phyloP scores from a whole-genome alignment of 805 yeast genomes.

The Pichia cabralensis region DNA sequence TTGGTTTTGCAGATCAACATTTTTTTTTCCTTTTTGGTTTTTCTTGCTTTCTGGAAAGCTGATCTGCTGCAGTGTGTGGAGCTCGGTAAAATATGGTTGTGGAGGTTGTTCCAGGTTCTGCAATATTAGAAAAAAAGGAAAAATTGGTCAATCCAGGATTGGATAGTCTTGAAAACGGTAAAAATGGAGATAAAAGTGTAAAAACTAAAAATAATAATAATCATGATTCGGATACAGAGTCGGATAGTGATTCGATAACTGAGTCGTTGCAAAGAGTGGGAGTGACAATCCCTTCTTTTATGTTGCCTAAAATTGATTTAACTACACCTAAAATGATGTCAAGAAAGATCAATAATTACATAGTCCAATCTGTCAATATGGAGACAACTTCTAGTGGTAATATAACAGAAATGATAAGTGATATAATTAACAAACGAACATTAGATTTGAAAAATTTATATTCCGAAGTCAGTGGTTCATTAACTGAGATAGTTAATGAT shows the following conservation, averaged over 20 bases:
- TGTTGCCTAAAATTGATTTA: slow-evolving; percentile 6
- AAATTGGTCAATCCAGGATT: no score
- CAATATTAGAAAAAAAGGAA: no score
- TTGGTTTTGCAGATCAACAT: no score
- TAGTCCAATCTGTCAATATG: slow-evolving; percentile 6
- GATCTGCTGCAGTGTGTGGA: no score
- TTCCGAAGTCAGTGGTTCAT: slow-evolving; percentile 20
- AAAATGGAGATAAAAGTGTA: no score
- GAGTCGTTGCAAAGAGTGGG: slow-evolving; percentile 46
- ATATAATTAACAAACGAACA: slow-evolving; percentile 9
- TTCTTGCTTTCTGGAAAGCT: no score
- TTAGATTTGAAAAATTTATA: slow-evolving; percentile 17
- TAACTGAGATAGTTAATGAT: slow-evolving; percentile 34
- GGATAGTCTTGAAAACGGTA: no score
- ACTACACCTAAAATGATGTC: slow-evolving; percentile 1
- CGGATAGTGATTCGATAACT: slow-evolving; percentile 29
- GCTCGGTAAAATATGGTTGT: no score
- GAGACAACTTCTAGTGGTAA: slow-evolving; percentile 6
- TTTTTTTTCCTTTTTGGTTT: no score
- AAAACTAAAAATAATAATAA: no score
- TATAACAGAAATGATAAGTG: slow-evolving; percentile 3
- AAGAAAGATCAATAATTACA: slow-evolving; percentile 5
- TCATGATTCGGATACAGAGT: slow-evolving; percentile 16
- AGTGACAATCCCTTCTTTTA: slow-evolving; percentile 6
- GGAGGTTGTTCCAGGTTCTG: no score